Conservation (phyloP, 352 stramenopile species). For the Globisporangium barbulae region DNA sequence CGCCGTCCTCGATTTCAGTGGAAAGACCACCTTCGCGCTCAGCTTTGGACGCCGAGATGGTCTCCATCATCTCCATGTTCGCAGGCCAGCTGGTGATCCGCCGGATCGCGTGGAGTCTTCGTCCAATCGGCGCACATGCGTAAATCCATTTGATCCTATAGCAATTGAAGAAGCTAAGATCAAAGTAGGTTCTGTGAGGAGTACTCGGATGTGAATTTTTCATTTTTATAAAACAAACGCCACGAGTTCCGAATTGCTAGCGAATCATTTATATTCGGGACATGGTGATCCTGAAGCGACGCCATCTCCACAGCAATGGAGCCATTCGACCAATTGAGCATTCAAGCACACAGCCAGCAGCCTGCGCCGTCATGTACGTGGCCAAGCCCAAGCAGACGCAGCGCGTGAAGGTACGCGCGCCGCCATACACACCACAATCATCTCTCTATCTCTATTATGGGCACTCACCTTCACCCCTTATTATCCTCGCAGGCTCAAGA, state of each 20-base stretch:
- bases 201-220: too few species aligned
- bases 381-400: slow-evolving; percentile 77
- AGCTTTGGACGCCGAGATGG: too few species aligned
- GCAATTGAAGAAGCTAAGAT: not conserved
- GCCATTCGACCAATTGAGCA: not conserved
- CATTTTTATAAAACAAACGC: too few species aligned
- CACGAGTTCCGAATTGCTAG: not conserved
- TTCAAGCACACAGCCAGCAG: not conserved
- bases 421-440: not conserved
- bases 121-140: too few species aligned
- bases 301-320: not conserved
- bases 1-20: too few species aligned
- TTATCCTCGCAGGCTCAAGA: slow-evolving; percentile 39
- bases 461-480: not conserved
- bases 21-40: too few species aligned
- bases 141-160: too few species aligned
- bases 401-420: slow-evolving; percentile 42
- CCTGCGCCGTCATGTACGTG: slow-evolving; percentile 50
- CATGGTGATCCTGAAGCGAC: slow-evolving; percentile 1
- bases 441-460: not conserved
- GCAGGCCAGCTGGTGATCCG: too few species aligned
- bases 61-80: too few species aligned
- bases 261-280: not conserved
- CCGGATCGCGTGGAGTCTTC: too few species aligned
- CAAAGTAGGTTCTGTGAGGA: not conserved